Evolutionary conservation across 768 basidiomycete genomes (phyloP).

Genomic region (Fomitopsis serialis): DNA sequence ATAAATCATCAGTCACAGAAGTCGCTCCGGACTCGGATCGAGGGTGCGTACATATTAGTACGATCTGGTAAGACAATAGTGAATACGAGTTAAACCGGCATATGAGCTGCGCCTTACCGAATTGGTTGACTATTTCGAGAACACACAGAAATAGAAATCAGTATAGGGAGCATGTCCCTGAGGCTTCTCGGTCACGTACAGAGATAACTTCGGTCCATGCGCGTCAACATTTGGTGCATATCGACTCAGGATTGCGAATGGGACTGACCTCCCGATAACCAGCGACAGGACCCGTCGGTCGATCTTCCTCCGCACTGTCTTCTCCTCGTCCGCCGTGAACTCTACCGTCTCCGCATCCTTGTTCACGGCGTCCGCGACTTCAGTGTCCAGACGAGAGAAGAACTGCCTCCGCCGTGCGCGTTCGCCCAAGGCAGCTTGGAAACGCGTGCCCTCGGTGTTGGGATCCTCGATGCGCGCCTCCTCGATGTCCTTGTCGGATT

Average conservation of each 20-base stretch:
- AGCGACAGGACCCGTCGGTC: slow-evolving; percentile 46
- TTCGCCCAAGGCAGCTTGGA: slow-evolving; percentile 32
- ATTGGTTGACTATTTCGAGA: slow-evolving; percentile 14
- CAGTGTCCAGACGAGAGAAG: slow-evolving; percentile 21
- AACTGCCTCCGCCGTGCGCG: slow-evolving; percentile 24
- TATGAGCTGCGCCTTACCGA: slow-evolving; percentile 12
- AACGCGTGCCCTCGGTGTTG: slow-evolving; percentile 32
- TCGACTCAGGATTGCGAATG: too few species aligned
- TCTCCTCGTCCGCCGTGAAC: slow-evolving; percentile 47
- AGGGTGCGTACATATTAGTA: slow-evolving; percentile 43
- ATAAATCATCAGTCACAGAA: background rate
- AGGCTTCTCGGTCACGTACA: slow-evolving; percentile 32
- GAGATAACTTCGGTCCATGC: slow-evolving; percentile 41
- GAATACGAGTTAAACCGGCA: background rate
- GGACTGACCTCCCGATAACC: slow-evolving; percentile 43
- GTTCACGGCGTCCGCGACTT: slow-evolving; percentile 45
- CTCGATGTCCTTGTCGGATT: background rate
- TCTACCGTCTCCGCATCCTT: slow-evolving; percentile 43
- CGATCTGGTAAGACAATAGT: slow-evolving; percentile 32
- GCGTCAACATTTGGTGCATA: too few species aligned
- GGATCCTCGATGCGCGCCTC: background rate
- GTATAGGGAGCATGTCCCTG: background rate
- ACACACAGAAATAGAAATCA: too few species aligned
- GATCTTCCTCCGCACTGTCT: slow-evolving; percentile 42
- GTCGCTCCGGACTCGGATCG: slow-evolving; percentile 1